Conservation (phyloP, 2,329 filamentous ascomycete genomes). For the Alternaria arborescens region DNA sequence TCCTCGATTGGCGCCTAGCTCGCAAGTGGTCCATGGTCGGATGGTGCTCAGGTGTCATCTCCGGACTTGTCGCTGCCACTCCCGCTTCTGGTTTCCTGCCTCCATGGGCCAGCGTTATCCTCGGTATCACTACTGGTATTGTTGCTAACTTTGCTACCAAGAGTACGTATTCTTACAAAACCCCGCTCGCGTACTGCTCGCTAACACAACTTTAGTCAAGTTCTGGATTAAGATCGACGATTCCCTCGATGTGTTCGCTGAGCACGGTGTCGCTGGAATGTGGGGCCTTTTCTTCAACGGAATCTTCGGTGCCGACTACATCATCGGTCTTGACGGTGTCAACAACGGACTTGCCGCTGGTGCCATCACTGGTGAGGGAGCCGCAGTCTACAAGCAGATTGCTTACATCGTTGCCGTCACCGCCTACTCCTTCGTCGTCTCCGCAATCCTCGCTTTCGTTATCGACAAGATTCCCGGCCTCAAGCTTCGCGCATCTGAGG, state of each 20-base stretch:
- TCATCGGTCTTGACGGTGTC: constrained; percentile 76
- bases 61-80: constrained; percentile 86
- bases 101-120: constrained; percentile 68
- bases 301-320: constrained; percentile 77
- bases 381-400: constrained; percentile 79
- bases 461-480: constrained; percentile 81
- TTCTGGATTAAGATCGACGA: constrained; percentile 84
- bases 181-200: neutral
- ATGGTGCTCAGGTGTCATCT: constrained; percentile 89
- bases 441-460: constrained; percentile 74
- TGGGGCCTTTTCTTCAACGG: constrained; percentile 81
- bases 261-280: constrained; percentile 86
- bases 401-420: constrained; percentile 75
- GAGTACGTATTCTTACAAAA: constrained; percentile 63
- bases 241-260: constrained; percentile 88
- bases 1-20: constrained; percentile 93
- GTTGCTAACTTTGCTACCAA: constrained; percentile 88
- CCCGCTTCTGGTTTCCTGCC: constrained; percentile 82
- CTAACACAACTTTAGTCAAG: constrained; percentile 61
- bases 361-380: constrained; percentile 77
- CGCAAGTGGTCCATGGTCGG: constrained; percentile 95
- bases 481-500: constrained; percentile 79
- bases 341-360: constrained; percentile 71
- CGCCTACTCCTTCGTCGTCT: constrained; percentile 76
- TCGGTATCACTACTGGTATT: constrained; percentile 70